Evolutionary conservation across 2,329 filamentous ascomycete genomes (phyloP).

Genomic region (Aureobasidium sp.): DNA sequence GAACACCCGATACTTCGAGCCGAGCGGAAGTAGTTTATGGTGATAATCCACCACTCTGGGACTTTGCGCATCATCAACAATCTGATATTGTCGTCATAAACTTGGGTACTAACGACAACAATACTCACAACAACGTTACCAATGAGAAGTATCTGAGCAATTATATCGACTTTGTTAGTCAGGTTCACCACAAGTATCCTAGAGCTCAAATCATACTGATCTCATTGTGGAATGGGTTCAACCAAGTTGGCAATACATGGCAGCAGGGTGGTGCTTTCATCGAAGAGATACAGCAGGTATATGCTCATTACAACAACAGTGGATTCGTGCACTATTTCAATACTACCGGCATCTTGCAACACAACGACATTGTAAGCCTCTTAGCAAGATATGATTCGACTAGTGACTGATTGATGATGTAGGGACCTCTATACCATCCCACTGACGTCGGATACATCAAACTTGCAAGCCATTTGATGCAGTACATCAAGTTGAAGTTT

Average conservation of each 20-base stretch:
- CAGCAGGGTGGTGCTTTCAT: slow-evolving; percentile 42
- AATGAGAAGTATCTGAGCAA: slow-evolving; percentile 17
- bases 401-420: too few species aligned
- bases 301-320: slow-evolving; percentile 37
- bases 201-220: slow-evolving; percentile 34
- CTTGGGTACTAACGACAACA: too few species aligned
- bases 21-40: too few species aligned
- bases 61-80: too few species aligned
- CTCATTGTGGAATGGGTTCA: slow-evolving; percentile 51
- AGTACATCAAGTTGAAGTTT: slow-evolving; percentile 51
- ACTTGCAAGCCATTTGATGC: slow-evolving; percentile 52
- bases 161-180: slow-evolving; percentile 37
- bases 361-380: slow-evolving; percentile 48
- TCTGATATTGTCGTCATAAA: too few species aligned
- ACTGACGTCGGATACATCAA: slow-evolving; percentile 58
- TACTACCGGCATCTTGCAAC: slow-evolving; percentile 53
- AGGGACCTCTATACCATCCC: slow-evolving; percentile 50
- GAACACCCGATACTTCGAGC: too few species aligned
- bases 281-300: slow-evolving; percentile 45
- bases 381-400: too few species aligned
- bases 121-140: too few species aligned
- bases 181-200: slow-evolving; percentile 37
- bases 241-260: slow-evolving; percentile 45
- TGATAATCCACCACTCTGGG: too few species aligned
- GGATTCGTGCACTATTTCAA: slow-evolving; percentile 56